Conservation (phyloP, 441 rosid species). For the Corymbia calophylla region DNA sequence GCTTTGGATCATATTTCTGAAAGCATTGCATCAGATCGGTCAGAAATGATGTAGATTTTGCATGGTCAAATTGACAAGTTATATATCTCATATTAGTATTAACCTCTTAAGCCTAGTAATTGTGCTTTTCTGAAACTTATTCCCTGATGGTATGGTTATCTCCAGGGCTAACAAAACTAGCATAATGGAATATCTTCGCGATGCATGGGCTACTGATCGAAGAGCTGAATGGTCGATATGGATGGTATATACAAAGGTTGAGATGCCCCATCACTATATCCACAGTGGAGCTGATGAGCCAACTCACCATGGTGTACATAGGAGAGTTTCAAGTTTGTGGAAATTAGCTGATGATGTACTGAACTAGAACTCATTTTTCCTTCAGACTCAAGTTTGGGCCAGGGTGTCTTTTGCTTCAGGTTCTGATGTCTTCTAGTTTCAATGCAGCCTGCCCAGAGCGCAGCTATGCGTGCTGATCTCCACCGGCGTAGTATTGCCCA, state of each 20-base stretch:
- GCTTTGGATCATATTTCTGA: neutral
- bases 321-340: constrained; percentile 51
- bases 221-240: constrained; percentile 98
- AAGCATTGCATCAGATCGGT: neutral
- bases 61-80: neutral
- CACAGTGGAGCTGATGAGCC: constrained; percentile 59
- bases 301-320: constrained; percentile 39
- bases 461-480: constrained; percentile 87
- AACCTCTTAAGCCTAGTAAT: neutral
- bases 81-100: neutral
- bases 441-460: constrained; percentile 66
- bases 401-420: neutral
- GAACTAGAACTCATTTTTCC: neutral
- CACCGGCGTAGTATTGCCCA: constrained; percentile 91
- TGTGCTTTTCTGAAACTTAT: neutral
- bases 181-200: constrained; percentile 55
- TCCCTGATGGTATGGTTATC: neutral
- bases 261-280: constrained; percentile 86
- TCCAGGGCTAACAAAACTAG: constrained; percentile 56
- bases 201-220: constrained; percentile 73
- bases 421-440: constrained; percentile 4
- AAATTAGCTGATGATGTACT: constrained; percentile 64
- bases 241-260: constrained; percentile 91
- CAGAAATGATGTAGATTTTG: neutral
- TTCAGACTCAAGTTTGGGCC: neutral